Evolutionary conservation across 2,329 filamentous ascomycete genomes (phyloP).

Genomic region (Xylariales sp.): DNA sequence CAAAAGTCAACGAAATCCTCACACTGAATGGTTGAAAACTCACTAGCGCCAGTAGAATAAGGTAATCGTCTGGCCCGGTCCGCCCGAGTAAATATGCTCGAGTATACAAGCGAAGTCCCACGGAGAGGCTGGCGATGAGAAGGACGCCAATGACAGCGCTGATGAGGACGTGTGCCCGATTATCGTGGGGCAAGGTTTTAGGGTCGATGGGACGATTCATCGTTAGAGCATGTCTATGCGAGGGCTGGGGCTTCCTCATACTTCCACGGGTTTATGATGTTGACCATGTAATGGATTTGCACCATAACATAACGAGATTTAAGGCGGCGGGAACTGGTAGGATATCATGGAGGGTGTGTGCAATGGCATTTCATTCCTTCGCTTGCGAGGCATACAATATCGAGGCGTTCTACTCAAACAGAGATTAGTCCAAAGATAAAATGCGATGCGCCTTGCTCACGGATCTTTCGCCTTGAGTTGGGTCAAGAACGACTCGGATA

Average conservation of each 20-base stretch:
- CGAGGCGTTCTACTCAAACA: conserved; percentile 8
- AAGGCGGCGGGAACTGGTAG: neutral
- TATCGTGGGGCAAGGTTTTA: conserved; percentile 37
- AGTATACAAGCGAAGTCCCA: conserved; percentile 49
- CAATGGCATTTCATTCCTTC: neutral
- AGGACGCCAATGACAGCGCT: conserved; percentile 43
- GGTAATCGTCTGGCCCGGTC: conserved; percentile 50
- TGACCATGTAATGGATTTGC: neutral
- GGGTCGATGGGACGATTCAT: conserved; percentile 35
- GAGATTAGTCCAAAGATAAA: conserved; percentile 6
- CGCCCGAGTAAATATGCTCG: conserved; percentile 46
- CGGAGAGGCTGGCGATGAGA: conserved; percentile 43
- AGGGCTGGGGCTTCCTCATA: neutral
- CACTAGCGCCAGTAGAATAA: conserved; percentile 52
- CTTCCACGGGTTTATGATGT: neutral
- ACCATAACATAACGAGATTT: neutral
- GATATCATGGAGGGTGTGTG: neutral
- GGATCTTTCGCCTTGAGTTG: conserved; percentile 1
- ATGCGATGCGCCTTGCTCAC: neutral
- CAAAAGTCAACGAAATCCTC: conserved; percentile 16
- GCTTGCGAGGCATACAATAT: neutral
- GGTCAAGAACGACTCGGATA: conserved; percentile 8
- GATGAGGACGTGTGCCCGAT: conserved; percentile 43
- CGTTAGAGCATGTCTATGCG: neutral
- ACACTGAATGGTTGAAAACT: conserved; percentile 45